Evolutionary conservation across 2,329 filamentous ascomycete genomes (phyloP).

Genomic region (Colletotrichum orchidophilum): DNA sequence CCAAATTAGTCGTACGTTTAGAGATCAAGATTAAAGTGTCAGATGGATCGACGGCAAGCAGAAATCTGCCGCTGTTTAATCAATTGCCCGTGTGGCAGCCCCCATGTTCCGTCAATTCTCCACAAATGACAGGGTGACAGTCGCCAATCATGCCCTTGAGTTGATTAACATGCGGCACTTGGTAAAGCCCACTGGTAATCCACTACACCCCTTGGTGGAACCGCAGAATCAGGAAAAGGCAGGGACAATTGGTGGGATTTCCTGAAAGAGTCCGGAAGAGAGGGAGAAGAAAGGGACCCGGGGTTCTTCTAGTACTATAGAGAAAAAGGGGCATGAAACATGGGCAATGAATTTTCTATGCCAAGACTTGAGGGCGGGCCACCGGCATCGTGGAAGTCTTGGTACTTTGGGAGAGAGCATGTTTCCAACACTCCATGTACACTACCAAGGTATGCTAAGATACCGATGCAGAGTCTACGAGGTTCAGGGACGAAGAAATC

Average conservation of each 20-base stretch:
- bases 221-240: not conserved
- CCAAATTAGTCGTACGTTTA: not conserved
- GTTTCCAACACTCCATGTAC: no score
- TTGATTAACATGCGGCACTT: constrained; percentile 13
- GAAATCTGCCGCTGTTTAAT: constrained; percentile 11
- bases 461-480: not conserved
- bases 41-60: constrained; percentile 19
- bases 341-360: not conserved
- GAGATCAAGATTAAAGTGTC: constrained; percentile 20
- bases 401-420: not conserved
- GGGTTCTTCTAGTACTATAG: not conserved
- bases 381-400: not conserved
- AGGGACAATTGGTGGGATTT: constrained; percentile 11
- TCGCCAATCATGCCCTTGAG: constrained; percentile 16
- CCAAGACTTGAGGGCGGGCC: not conserved
- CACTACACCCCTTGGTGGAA: constrained; percentile 11
- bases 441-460: no score
- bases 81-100: constrained; percentile 8
- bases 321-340: not conserved
- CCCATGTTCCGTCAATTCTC: not conserved
- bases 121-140: not conserved
- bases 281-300: not conserved
- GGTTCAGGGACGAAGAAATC: not conserved
- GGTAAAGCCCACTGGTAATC: not conserved
- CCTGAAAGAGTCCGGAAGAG: not conserved